Evolutionary conservation across 768 basidiomycete species (phyloP), one percentile per base, ranked within the genome.

Genomic region (Kondoa malvinella): DNA sequence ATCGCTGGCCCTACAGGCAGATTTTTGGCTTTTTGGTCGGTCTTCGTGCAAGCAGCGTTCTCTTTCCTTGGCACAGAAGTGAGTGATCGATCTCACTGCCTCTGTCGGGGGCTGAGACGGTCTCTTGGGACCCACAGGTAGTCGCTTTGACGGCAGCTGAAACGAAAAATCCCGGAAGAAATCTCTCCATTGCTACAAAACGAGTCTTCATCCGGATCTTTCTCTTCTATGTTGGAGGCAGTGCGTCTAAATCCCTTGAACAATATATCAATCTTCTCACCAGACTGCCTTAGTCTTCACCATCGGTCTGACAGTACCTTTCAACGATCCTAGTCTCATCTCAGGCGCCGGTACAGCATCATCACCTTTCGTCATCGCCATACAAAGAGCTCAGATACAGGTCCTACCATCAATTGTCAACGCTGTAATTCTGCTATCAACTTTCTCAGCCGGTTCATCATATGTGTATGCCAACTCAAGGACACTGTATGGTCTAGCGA

Each of bases 301-400:
- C 74, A 84, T 72, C 50, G 87, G 88, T 68, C 84, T 91, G 85
- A 80, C 89, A 56, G 86, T 92, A 57, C 83, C 87, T 0, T 87
- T 81, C 71, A 79, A 85, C 73, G 84, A 89, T 74, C 74, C 76
- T 0, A 74, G 76, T 14, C 78, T 88, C 56, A 80, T 86, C 56
- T 74, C 71, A 77, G 81, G 68, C 1, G 74, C 80, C 30, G 83
- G 83, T 63, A 87, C 82, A 58, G 88, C 88, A n/a, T 76, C 85
- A 65, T 89, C 87, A 2, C 89, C 89, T 1, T 92, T 88, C 77
- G 89, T 91, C 66, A 86, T 91, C 70, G 89, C 88, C 25, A 84
- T 91, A 71, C 81, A 74, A 29, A 4, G 25, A 1, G 84, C 69
- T 3, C 68, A 68, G 15, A 67, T 74, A 63, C 27, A 65, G 3